These are phyloP conservation scores for Cadophora sp. DNA, from an alignment of 2,329 filamentous ascomycete genomes.

Conservation along the genomic window DNA sequence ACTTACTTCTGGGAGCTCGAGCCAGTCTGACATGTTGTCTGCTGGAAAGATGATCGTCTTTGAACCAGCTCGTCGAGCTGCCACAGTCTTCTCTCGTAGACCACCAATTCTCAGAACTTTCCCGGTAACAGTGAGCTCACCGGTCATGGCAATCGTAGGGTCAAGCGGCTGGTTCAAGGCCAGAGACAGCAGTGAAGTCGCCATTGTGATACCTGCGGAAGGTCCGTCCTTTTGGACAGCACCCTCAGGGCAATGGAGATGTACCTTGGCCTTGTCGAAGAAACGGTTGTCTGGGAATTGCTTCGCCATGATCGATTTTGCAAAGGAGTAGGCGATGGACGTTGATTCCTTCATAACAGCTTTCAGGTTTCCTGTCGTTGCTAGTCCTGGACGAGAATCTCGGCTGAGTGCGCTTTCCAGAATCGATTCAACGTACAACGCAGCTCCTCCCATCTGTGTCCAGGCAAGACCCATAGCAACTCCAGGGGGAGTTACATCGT, in stretches of 20 bases:
- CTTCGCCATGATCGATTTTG: constrained; percentile 86
- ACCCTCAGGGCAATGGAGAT: constrained; percentile 95
- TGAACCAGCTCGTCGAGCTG: constrained; percentile 88
- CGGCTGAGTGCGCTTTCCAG: constrained; percentile 81
- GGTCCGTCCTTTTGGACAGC: constrained; percentile 95
- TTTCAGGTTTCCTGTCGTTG: constrained; percentile 94
- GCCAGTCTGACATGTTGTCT: constrained; percentile 96
- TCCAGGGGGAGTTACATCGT: constrained; percentile 90
- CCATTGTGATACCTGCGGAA: constrained; percentile 96
- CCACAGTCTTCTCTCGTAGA: constrained; percentile 95
- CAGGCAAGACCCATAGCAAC: constrained; percentile 98
- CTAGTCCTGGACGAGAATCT: constrained; percentile 77
- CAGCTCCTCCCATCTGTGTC: constrained; percentile 96
- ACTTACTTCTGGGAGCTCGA: constrained; percentile 93
- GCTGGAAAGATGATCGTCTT: constrained; percentile 93
- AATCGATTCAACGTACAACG: constrained; percentile 97
- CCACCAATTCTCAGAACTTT: constrained; percentile 96
- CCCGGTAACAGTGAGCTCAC: constrained; percentile 93
- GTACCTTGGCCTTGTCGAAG: constrained; percentile 94
- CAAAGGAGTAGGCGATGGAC: constrained; percentile 92
- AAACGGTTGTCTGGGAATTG: constrained; percentile 91
- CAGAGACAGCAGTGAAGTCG: constrained; percentile 87
- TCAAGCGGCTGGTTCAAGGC: constrained; percentile 80
- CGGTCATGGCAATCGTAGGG: constrained; percentile 95
- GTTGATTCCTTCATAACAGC: constrained; percentile 98